A percentile compares a stretch with the other conserved stretches of the same genome.
phyloP scores from a whole-genome alignment of 176 grass and related monocot genomes.

The Carex littledalei region DNA sequence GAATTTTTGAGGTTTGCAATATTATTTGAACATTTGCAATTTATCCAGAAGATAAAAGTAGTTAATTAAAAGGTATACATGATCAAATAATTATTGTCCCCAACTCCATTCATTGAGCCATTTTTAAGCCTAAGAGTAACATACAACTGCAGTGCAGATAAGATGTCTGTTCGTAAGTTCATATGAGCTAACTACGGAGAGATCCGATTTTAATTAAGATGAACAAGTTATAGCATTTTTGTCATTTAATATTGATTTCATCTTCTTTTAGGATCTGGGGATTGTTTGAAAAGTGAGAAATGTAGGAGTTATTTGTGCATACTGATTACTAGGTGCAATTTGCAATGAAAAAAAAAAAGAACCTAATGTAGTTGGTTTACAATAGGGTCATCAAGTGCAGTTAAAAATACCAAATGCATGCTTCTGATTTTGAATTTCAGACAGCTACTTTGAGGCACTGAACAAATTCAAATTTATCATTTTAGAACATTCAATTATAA shows the following conservation, averaged over 20 bases:
- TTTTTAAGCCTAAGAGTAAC: not conserved
- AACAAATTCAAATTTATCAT: not conserved
- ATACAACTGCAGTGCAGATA: not conserved
- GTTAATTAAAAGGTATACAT: not conserved
- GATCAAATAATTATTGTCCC: not conserved
- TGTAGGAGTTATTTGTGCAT: not conserved
- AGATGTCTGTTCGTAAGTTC: not conserved
- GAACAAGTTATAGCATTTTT: not conserved
- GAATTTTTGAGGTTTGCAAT: not conserved
- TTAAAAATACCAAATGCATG: not conserved
- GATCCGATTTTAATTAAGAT: not conserved
- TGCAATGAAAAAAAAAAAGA: not conserved
- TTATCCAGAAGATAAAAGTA: not conserved
- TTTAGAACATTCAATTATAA: too few relatives aligned
- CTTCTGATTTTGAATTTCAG: not conserved
- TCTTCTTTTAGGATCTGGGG: not conserved
- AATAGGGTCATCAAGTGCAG: not conserved
- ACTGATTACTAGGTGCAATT: not conserved
- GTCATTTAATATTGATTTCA: not conserved
- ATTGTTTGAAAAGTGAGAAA: not conserved
- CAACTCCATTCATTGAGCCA: not conserved
- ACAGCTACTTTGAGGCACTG: not conserved
- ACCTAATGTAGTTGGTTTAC: not conserved
- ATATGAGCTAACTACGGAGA: not conserved
- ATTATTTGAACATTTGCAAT: not conserved